Percentiles rank a stretch among this genome's conserved stretches.
Evolutionary conservation across 345 rosid genomes (phyloP).

Genomic region (Populus pruinosa): DNA sequence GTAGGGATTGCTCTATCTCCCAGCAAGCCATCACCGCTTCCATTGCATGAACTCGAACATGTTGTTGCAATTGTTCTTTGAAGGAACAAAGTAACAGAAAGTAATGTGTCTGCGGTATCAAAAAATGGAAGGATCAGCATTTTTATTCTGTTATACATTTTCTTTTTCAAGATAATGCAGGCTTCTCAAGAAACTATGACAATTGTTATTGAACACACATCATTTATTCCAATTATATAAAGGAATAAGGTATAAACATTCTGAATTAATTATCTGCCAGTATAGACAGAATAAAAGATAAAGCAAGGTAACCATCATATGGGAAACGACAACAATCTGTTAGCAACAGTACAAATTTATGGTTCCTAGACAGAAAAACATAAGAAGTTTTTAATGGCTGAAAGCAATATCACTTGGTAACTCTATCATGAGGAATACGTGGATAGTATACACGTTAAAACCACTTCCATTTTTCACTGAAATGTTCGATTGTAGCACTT

Average conservation of each 20-base stretch:
- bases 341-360: background rate
- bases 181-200: background rate
- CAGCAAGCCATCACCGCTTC: slow-evolving; percentile 99
- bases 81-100: slow-evolving; percentile 87
- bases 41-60: slow-evolving; percentile 98
- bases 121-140: slow-evolving; percentile 7
- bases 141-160: background rate
- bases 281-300: background rate
- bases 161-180: background rate
- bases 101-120: slow-evolving; percentile 67
- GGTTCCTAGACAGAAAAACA: background rate
- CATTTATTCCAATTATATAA: background rate
- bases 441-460: background rate
- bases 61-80: slow-evolving; percentile 97
- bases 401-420: background rate
- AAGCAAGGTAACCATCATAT: background rate
- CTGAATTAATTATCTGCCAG: background rate
- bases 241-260: background rate
- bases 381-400: background rate
- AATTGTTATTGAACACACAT: background rate
- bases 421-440: background rate
- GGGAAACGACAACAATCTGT: background rate
- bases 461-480: background rate
- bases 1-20: slow-evolving; percentile 97
- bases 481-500: background rate